Base-by-base conservation (phyloP, 176 grass and related monocot genomes). In the Olyra latifolia region DNA sequence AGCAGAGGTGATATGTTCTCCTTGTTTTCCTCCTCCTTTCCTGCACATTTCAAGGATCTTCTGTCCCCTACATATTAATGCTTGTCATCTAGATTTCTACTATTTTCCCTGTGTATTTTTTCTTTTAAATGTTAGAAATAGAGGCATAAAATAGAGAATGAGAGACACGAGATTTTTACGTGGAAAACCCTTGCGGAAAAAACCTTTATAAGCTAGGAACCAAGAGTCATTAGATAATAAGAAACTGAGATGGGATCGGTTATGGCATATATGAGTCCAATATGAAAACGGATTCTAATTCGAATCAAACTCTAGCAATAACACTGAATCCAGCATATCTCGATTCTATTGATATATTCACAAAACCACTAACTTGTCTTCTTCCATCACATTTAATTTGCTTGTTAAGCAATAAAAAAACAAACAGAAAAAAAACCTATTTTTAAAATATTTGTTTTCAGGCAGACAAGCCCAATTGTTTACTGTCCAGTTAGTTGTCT, bases 11-110 rank as follows among this genome's bases (percentile, higher is more conserved):
- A 41, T 67, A 40, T 46, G 54, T 35, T 85, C 72, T 55, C 66
- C 89, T 74, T 62, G 72, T 82, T 88, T 91, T 82, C 65, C 89
- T 91, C 76, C 89, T 81, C 56, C 50, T 87, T 75, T 87, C 76
- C 85, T 78, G 89, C 85, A 32, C 67, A 78, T 88, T 91, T 85
- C 73, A 82, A 69, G 89, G 85, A 85, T 82, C 71, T 59, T 50
- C 25, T 91, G 89, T 82, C 82, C 62, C 82, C 89, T 82, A 39
- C 69, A 85, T 73, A 83, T 53, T 56, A 77, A 77, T 3, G 41
- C 25, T 59, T 60, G 67, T 52, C 62, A 61, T 52, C 48, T 60
- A 46, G 12, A 62, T 72, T 12, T 83, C 81, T 67, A 64, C 46
- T 71, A 64, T 55, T 78, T 63, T 32, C 8, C 7, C 39, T 50